Evolutionary conservation across 345 rosid species (phyloP), one percentile per base, ranked within the genome.

Genomic region (Citropsis articulata): DNA sequence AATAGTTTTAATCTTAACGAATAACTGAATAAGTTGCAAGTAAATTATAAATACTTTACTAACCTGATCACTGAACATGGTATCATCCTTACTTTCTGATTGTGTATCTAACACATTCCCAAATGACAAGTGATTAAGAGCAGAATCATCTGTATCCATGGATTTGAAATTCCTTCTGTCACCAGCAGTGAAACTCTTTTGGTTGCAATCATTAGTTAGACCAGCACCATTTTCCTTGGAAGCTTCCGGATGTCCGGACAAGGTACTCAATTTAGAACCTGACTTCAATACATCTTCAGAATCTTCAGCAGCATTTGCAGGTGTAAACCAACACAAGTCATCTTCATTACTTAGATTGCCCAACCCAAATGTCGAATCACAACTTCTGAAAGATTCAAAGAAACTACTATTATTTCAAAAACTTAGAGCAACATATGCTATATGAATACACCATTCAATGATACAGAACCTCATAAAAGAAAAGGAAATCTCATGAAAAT

Each of bases 281-380:
- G 90, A 76, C 72, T 90, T 83, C 79, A 84, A 40, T 48, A 82
- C 84, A 72, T 85, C 79, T 67, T 88, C 91, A 55, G 90, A 84
- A 63, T 81, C 89, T 82, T 90, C 91, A 81, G 78, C 77, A 76
- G 86, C 84, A 81, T 80, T 87, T 53, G 88, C 81, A 70, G 93
- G 81, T 53, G 89, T 81, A 84, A 94, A 89, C 98, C 98, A 94
- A 78, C 87, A 84, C 75, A 92, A 70, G 33, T 84, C 88, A 82
- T 88, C 93, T 79, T 89, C 96, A 72, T 88, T 88, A 81, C 84
- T 82, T 53, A 92, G 88, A 79, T 89, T 86, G 62, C 86, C 93
- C 83, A 92, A 71, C 53, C 92, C 95, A 81, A 91, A 92, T 48
- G 94, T 83, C 35, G 97, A 86, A 81, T 94, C 96, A 80, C 98